Evolutionary conservation across 768 basidiomycete genomes (phyloP), one percentile per base, ranked within the genome.

Genomic region (Rhodotorula toruloides): DNA sequence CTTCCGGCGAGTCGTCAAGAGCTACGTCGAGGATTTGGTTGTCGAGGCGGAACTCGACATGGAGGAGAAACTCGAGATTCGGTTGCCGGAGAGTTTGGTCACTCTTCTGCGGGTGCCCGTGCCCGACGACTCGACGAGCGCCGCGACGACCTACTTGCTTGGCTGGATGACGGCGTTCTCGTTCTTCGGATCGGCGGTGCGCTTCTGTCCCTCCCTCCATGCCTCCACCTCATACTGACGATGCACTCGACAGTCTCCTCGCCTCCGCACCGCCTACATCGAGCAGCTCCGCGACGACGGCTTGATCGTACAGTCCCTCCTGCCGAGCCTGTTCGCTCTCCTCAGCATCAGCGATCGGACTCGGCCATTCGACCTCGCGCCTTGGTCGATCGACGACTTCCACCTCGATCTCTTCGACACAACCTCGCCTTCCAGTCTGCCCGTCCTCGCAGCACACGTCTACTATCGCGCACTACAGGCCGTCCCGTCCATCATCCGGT

Each of bases 381-480:
- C 83, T 0, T 98, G 91, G 89, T 83, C 83, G 6, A 83, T 97
- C 1, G 87, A 97, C 63, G 88, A 90, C 67, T 93, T 86, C 72
- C 84, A 85, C 73, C 76, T 94, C 27, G 83, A 87, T 37, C 76
- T 63, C 5, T 56, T 67, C 43, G 61, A 71, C 89, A 87, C 83
- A 31, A 86, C 85, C 55, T 83, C 87, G 70, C 77, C 83, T 0
- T 82, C 80, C 16, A 79, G 81, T 10, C 78, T 87, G 44, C 83
- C 81, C 14, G 80, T 93, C 9, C 79, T 97, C 11, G 85, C 89
- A 7, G 90, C 90, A 0, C 90, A 97, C 71, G 81, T 94, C 21
- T 96, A 89, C 77, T 92, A 93, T 76, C 88, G 90, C 34, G 84
- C 91, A 2, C 82, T 98, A 19, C 82, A 88, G 14, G 84, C 85